Percentiles rank a stretch among this genome's conserved stretches.
These are phyloP conservation scores for Coelastrella sp. DNA, from an alignment of 139 green algal genomes.

Conservation along the genomic window DNA sequence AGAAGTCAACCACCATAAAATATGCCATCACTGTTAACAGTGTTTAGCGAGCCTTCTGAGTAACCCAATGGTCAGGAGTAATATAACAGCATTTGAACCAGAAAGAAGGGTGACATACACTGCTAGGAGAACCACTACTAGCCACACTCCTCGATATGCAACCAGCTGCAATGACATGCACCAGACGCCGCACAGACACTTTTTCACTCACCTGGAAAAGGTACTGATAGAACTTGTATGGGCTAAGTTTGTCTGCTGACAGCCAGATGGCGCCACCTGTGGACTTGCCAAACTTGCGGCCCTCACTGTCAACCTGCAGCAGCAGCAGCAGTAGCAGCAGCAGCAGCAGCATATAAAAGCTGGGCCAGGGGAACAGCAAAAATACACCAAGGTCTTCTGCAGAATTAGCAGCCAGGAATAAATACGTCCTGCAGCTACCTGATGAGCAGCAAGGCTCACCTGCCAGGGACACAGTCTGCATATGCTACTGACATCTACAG, in stretches of 20 bases:
- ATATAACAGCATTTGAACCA: too few species aligned
- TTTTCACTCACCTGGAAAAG: conserved; percentile 73
- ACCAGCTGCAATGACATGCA: neutral
- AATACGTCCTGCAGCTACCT: too few species aligned
- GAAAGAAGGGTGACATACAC: too few species aligned
- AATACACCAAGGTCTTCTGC: neutral
- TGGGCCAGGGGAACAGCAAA: neutral
- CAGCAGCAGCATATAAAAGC: neutral
- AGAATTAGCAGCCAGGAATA: neutral
- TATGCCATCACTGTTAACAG: too few species aligned
- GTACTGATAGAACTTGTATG: conserved; percentile 99
- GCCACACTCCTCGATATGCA: neutral
- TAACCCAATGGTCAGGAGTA: too few species aligned
- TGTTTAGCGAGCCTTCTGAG: too few species aligned
- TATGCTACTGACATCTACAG: too few species aligned
- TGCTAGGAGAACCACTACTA: too few species aligned
- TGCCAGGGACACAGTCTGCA: too few species aligned
- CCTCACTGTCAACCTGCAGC: conserved; percentile 84
- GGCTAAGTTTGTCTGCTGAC: conserved; percentile 85
- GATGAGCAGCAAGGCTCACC: too few species aligned
- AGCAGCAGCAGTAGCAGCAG: conserved; percentile 22
- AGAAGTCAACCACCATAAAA: too few species aligned
- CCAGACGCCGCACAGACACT: too few species aligned
- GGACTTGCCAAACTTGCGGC: conserved; percentile 98
- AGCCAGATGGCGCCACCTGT: conserved; percentile 95